Base-by-base conservation (phyloP, 495 filamentous ascomycete species). In the Pseudevernia furfuracea region DNA sequence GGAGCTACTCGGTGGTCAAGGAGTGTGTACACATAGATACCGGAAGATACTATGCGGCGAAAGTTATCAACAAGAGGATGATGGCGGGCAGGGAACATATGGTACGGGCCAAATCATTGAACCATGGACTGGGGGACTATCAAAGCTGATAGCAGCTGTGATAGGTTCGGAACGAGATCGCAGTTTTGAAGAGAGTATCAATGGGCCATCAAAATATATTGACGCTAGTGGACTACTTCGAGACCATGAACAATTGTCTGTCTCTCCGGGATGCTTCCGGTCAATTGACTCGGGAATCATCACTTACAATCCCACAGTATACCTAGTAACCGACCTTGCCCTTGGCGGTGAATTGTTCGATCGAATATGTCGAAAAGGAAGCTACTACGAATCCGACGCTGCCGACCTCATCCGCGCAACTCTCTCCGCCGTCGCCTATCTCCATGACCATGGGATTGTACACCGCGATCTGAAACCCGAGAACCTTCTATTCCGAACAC, bases 11-110 rank as follows among this genome's bases (percentile, higher is more conserved):
- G 55, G 94, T 97, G 63, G 94, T 98, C n/a, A 97, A 97, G 75
- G 94, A 98, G 77, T 98, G 94, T 74, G 92, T 98, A 25, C 95
- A 97, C 75, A 97, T 97, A 70, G 94, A 97, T 68, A 97, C 95
- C 1, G 95, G 93, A 57, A 84, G 92, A 61, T 97, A 96, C 78
- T 98, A 97, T 86, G 94, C 94, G 21, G 94, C 95, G 44, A 98
- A 98, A 77, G 95, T 98, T 28, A 98, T 98, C 77, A 98, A 97
- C 76, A 98, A 98, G 83, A 83, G 94, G 39, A 78, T 98, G 70
- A 98, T 98, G 94, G 89, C 91, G 37, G 94, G 94, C 58, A 84
- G 95, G 64, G 94, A 98, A 77, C 94, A 97, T 74, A 98, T 98
- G 94, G 94, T 97, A 79, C 41, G 77, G 71, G 39, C 39, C 62